phyloP scores from a whole-genome alignment of 495 filamentous ascomycete species.

The Aspergillus haitiensis region DNA sequence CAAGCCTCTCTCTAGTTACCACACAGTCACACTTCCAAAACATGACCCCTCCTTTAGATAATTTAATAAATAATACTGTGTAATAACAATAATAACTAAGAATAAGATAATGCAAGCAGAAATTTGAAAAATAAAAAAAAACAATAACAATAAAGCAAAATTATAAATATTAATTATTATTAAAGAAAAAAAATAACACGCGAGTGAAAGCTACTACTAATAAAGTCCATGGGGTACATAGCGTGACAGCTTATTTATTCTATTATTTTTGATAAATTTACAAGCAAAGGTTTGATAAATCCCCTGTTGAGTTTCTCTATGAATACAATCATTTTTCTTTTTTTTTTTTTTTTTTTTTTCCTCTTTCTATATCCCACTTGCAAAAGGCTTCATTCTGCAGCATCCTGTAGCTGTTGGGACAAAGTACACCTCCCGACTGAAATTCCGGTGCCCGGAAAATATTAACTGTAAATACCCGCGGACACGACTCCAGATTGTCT shows the following conservation, averaged over 20 bases:
- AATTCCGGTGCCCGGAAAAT: conserved; percentile 28
- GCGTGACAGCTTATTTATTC: too few species aligned
- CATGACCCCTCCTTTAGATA: background rate
- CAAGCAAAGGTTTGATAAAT: background rate
- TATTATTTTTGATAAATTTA: background rate
- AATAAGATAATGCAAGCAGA: background rate
- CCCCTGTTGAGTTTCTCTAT: background rate
- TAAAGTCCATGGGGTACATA: too few species aligned
- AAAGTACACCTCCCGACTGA: conserved; percentile 15
- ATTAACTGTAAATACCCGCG: conserved; percentile 35
- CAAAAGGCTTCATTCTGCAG: conserved; percentile 3
- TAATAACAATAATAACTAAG: background rate
- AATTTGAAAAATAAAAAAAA: background rate
- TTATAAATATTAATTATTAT: too few species aligned
- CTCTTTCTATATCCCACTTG: background rate
- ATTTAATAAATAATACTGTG: background rate
- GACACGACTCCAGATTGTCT: conserved; percentile 43
- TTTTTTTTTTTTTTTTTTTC: background rate
- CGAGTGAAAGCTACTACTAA: too few species aligned
- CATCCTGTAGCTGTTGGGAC: conserved; percentile 3
- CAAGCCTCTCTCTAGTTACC: conserved; percentile 5
- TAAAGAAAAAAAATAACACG: too few species aligned
- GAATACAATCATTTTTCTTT: background rate
- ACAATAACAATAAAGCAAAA: background rate
- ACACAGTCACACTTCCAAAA: background rate